Evolutionary conservation across 2,329 filamentous ascomycete species (phyloP), one percentile per base, ranked within the genome.

Genomic region (Botrytis aclada): DNA sequence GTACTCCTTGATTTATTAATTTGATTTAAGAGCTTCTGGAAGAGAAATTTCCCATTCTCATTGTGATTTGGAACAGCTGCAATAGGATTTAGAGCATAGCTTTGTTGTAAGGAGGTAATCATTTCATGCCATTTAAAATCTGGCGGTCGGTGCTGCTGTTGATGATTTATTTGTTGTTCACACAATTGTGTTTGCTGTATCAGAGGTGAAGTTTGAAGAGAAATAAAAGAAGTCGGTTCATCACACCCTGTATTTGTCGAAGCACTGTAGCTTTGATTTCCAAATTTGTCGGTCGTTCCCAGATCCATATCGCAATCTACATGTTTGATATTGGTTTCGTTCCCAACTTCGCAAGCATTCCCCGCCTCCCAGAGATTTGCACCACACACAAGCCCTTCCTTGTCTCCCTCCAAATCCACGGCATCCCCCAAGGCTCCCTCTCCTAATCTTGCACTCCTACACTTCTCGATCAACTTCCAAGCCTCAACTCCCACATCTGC

Each of bases 391-490:
- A n/a, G 14, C 22, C 22, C 22, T 25, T 41, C 25, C 16, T 16
- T 18, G 4, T 43, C 34, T n/a, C 18, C 45, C 25, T 47, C 64
- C 9, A 66, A 4, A 32, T 67, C 47, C 47, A 37, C n/a, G 25
- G 20, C 65, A 20, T 29, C 34, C 1, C 65, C 64, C 45, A 66
- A 32, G 8, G 20, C 47, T 10, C 47, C 65, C 25, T 56, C 34
- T 9, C 65, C 65, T 18, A 67, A 32, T 47, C 65, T 41, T 37
- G 47, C 65, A 51, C 65, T 51, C 25, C 65, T 67, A 56, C 65
- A 67, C 34, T 51, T 66, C 45, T 66, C 45, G 2, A 54, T 47
- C 25, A 66, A 39, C 25, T 51, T 66, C 64, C 64, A 66, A 8
- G 45, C 45, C 45, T 66, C 64, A 7, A 54, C 34, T 10, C 34